These are phyloP conservation scores for Chaetomium sp. DNA, from an alignment of 2,329 filamentous ascomycete species.

Conservation along the genomic window DNA sequence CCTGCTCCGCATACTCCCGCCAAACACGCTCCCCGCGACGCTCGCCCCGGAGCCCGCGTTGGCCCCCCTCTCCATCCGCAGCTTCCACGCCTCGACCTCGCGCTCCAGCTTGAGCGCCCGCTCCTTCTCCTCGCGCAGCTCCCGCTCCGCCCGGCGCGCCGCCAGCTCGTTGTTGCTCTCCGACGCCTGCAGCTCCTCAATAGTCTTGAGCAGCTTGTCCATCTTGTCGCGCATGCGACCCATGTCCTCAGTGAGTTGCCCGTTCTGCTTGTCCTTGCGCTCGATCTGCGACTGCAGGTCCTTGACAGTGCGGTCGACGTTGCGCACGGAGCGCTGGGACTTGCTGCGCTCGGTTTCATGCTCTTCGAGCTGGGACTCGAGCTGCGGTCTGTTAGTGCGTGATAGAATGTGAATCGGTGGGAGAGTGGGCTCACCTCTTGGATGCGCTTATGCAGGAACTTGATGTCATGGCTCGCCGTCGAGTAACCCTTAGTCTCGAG, in stretches of 20 bases:
- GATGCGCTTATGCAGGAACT: constrained; percentile 90
- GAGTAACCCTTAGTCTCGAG: constrained; percentile 97
- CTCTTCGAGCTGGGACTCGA: constrained; percentile 82
- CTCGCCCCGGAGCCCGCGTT: constrained; percentile 24
- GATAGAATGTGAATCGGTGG: neutral
- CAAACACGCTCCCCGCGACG: constrained; percentile 33
- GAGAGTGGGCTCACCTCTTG: constrained; percentile 70
- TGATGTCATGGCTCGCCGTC: constrained; percentile 89
- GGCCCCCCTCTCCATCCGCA: constrained; percentile 64
- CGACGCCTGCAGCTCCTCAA: constrained; percentile 89
- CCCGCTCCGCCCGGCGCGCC: constrained; percentile 83
- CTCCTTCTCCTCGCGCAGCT: constrained; percentile 86
- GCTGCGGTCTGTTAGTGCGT: constrained; percentile 52
- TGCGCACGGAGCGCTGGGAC: constrained; percentile 84
- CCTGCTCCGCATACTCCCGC: constrained; percentile 44
- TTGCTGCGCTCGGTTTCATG: constrained; percentile 78
- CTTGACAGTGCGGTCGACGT: constrained; percentile 90
- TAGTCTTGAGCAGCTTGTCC: constrained; percentile 83
- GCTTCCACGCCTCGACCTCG: constrained; percentile 82
- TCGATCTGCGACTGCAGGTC: constrained; percentile 92
- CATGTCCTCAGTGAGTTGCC: constrained; percentile 80
- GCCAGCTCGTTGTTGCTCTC: constrained; percentile 81
- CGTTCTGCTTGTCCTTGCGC: constrained; percentile 84
- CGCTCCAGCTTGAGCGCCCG: constrained; percentile 79
- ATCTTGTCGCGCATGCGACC: constrained; percentile 85